Base-by-base conservation (phyloP, 345 rosid species). In the Carallia brachiata region DNA sequence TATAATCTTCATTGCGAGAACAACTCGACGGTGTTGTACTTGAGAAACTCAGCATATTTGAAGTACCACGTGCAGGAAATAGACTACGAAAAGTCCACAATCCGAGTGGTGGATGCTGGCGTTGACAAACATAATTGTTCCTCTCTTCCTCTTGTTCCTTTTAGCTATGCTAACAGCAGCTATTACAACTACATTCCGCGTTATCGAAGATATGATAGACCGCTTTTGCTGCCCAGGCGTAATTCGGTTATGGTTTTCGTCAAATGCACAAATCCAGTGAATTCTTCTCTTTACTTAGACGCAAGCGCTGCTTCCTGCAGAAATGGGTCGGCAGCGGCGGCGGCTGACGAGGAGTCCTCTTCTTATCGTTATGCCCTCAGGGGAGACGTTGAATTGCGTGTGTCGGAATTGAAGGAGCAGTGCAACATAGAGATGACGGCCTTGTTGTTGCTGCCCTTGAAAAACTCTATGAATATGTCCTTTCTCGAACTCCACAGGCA, bases 51-150 rank as follows among this genome's bases (percentile, higher is more conserved):
- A 3, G 1, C 16, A 44, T 2, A 2, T 44, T 4, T 2, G 50
- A 44, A 44, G 50, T 67, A n/a, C 71, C 36, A 19, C 15, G 71
- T 67, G 1, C 71, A 54, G 32, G 39, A 48, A 10, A 55, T 67
- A 12, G 40, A 67, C 48, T 56, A 67, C 52, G 19, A 27, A 47
- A 67, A 36, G 52, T 36, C 3, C 62, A 67, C 54, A 15, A 55
- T 67, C 52, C 52, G 71, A 58, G 23, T 37, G 30, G 63, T 67
- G 19, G 71, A 67, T 39, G 19, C 31, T 36, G 71, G 62, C 34
- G 53, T 67, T 56, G 36, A 6, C 4, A 6, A 28, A 6, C 10
- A 23, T 27, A 30, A 67, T 16, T 67, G 71, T 34, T 67, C 71
- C 37, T 67, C 71, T 52, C 6, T 55, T 4, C 71, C 71, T 23